Conservation (phyloP, 129 eudicot species). For the Glebionis coronaria region DNA sequence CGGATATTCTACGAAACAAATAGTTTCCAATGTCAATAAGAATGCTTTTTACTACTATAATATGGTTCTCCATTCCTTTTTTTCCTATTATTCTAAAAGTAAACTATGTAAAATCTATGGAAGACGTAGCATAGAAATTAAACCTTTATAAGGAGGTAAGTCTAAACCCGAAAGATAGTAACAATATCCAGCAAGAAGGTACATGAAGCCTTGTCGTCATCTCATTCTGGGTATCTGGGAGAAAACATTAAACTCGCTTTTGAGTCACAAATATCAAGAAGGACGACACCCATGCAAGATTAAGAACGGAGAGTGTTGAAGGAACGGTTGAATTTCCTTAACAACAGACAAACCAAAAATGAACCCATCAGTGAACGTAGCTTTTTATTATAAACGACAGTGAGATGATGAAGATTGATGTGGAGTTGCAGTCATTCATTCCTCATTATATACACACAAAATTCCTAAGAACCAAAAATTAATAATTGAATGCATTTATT, state of each 20-base stretch:
- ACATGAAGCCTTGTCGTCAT: slow-evolving; percentile 58
- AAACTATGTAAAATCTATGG: slow-evolving; percentile 55
- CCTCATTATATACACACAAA: too few species aligned
- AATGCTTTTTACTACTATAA: slow-evolving; percentile 69
- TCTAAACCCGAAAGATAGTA: slow-evolving; percentile 70
- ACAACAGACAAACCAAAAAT: too few species aligned
- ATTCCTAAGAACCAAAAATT: too few species aligned
- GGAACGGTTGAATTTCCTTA: too few species aligned
- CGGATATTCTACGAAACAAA: neutral
- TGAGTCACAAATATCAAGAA: slow-evolving; percentile 74
- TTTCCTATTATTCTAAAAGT: slow-evolving; percentile 56
- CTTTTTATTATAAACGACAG: too few species aligned
- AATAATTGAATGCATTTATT: too few species aligned
- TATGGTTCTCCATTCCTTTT: slow-evolving; percentile 62
- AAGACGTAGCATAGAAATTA: slow-evolving; percentile 88
- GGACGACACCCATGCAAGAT: slow-evolving; percentile 70
- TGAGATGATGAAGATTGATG: too few species aligned
- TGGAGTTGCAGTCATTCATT: too few species aligned
- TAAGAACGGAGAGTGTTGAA: too few species aligned
- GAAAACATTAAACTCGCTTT: slow-evolving; percentile 74
- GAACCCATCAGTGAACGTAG: too few species aligned
- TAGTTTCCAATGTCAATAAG: slow-evolving; percentile 61
- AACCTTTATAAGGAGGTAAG: slow-evolving; percentile 76
- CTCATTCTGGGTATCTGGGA: slow-evolving; percentile 52
- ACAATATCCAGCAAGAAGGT: slow-evolving; percentile 74